Evolutionary conservation across 2,329 filamentous ascomycete species (phyloP).

Genomic region (Trichoderma semiorbis): DNA sequence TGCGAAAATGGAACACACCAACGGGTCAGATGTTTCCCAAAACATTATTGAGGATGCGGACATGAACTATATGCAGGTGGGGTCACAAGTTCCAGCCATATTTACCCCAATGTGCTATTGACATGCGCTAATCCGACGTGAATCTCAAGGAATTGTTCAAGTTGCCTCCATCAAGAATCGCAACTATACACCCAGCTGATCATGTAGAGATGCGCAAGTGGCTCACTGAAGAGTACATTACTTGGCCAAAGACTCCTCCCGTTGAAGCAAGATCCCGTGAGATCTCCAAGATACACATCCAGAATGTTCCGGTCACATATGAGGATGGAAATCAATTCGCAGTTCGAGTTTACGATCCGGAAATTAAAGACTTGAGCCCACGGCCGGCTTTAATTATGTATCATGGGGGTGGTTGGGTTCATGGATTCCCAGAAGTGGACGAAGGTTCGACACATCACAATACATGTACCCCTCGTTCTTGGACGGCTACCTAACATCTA

Average conservation of each 20-base stretch:
- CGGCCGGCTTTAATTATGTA: background rate
- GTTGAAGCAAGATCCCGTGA: background rate
- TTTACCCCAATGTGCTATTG: background rate
- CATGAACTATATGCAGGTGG: background rate
- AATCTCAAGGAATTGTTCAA: background rate
- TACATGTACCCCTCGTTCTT: background rate
- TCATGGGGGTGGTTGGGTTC: background rate
- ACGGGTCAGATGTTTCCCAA: background rate
- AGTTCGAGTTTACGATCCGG: background rate
- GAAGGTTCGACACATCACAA: background rate
- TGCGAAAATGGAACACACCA: background rate
- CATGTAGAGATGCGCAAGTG: background rate
- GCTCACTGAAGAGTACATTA: background rate
- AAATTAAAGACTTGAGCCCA: background rate
- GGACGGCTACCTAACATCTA: background rate
- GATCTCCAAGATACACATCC: background rate
- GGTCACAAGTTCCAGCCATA: background rate
- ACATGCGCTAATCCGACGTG: background rate
- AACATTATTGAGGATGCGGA: background rate
- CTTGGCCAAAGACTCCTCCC: background rate
- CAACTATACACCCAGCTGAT: background rate
- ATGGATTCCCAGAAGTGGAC: background rate
- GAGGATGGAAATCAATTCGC: background rate
- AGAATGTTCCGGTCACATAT: background rate
- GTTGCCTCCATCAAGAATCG: background rate